Evolutionary conservation across 2,329 filamentous ascomycete genomes (phyloP).

Genomic region (Calonectria henricotiae): DNA sequence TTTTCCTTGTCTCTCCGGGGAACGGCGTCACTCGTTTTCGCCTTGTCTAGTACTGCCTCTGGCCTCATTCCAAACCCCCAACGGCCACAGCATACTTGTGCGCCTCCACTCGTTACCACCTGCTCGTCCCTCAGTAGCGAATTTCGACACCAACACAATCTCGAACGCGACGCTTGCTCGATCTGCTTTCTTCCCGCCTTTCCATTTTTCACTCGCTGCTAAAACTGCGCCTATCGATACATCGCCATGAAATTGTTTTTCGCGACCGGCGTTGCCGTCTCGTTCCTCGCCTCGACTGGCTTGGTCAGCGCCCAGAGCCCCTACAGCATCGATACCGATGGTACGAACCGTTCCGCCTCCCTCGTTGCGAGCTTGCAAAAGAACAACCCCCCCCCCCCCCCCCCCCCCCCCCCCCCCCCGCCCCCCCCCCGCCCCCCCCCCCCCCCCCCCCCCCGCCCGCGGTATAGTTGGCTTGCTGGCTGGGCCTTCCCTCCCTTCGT

Average conservation of each 20-base stretch:
- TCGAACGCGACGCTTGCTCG: conserved; percentile 36
- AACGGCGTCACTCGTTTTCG: conserved; percentile 38
- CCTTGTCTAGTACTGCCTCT: conserved; percentile 16
- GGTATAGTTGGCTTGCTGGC: no score
- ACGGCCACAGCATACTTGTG: conserved; percentile 22
- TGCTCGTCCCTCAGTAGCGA: neutral
- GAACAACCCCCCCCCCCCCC: no score
- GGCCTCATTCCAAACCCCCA: neutral
- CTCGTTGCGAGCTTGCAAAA: no score
- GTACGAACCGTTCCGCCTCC: conserved; percentile 39
- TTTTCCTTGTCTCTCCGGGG: conserved; percentile 13
- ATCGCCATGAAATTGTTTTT: conserved; percentile 48
- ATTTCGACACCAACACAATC: conserved; percentile 24
- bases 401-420: no score
- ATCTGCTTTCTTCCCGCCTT: conserved; percentile 24
- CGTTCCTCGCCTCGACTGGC: conserved; percentile 46
- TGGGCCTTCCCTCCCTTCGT: no score
- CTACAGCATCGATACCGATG: conserved; percentile 49
- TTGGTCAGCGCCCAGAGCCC: conserved; percentile 48
- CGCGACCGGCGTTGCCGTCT: conserved; percentile 42
- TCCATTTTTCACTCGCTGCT: conserved; percentile 35
- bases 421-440: no score
- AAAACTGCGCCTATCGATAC: conserved; percentile 2
- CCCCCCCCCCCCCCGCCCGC: no score
- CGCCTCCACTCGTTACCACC: conserved; percentile 31